Percentiles rank a stretch among this genome's conserved stretches.
phyloP scores from a whole-genome alignment of 208 protist genomes.

The Leishmania guyanensis region DNA sequence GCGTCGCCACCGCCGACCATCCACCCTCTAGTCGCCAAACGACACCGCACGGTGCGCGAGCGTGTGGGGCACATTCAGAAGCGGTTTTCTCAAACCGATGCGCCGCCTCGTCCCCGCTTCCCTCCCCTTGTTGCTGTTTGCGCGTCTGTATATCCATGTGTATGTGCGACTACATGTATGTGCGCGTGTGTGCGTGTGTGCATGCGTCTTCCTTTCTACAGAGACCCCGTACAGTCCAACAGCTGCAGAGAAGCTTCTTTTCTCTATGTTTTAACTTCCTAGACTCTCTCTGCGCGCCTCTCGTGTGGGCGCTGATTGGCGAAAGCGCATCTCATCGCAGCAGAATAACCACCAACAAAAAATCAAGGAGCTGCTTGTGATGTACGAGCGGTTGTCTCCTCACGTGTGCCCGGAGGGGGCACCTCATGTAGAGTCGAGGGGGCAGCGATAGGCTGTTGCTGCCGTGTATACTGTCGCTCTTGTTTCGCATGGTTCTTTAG shows the following conservation, averaged over 20 bases:
- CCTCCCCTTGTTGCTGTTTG: not conserved
- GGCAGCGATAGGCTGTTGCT: not conserved
- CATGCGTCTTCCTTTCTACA: not conserved
- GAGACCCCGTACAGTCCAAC: slow-evolving; percentile 1
- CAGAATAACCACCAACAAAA: not conserved
- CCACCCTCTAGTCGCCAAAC: not conserved
- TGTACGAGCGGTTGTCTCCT: not conserved
- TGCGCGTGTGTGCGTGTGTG: not conserved
- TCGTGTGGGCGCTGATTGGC: not conserved
- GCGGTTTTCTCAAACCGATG: not conserved
- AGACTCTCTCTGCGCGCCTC: not conserved
- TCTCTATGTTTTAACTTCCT: slow-evolving; percentile 20
- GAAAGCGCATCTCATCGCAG: not conserved
- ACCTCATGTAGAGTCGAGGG: not conserved
- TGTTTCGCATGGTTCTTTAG: not conserved
- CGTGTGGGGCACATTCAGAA: no score
- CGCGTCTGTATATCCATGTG: not conserved
- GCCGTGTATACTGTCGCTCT: not conserved
- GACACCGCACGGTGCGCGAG: not conserved
- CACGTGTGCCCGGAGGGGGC: not conserved
- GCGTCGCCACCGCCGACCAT: slow-evolving; percentile 17
- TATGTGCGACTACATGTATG: not conserved
- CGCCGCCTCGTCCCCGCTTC: not conserved
- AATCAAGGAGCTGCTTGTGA: not conserved
- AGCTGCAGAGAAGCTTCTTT: not conserved